Evolutionary conservation across 2,329 filamentous ascomycete species (phyloP).

Genomic region (Chaetomiaceae sp.): DNA sequence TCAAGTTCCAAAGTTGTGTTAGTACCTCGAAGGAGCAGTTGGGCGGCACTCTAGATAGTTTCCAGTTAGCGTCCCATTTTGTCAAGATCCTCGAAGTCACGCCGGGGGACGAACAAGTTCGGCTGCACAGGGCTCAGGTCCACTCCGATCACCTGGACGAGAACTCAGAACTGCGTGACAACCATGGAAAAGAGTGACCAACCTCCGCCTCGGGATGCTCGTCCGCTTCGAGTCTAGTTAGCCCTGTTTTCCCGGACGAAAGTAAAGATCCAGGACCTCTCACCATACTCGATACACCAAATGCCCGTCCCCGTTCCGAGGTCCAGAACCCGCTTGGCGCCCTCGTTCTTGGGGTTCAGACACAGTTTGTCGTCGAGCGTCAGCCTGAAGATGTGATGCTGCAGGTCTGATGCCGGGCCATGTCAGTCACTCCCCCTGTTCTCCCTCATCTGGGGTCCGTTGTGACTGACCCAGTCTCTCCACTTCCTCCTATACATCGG

Average conservation of each 20-base stretch:
- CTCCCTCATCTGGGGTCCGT: not conserved
- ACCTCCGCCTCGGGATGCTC: conserved; percentile 21
- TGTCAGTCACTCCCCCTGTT: conserved; percentile 1
- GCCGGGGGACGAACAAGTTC: conserved; percentile 8
- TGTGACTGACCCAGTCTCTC: not conserved
- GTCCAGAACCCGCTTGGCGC: conserved; percentile 22
- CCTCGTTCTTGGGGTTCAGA: conserved; percentile 17
- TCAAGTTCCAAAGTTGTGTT: not conserved
- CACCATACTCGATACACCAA: conserved; percentile 25
- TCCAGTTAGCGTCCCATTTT: not conserved
- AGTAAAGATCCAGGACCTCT: not conserved
- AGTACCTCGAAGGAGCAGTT: conserved; percentile 22
- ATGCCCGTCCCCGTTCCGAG: conserved; percentile 23
- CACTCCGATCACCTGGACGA: conserved; percentile 15
- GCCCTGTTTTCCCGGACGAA: not conserved
- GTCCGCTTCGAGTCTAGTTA: conserved; percentile 4
- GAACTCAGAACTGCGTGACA: not conserved
- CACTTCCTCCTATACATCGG: not conserved
- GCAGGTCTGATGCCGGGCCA: conserved; percentile 16
- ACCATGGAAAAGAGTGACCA: not conserved
- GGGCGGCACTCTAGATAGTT: conserved; percentile 19
- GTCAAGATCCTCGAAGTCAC: too few relatives aligned
- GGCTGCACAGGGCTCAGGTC: conserved; percentile 21
- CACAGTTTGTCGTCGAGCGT: conserved; percentile 18
- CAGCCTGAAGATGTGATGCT: conserved; percentile 20